Conservation (phyloP, 148 eudicot species). For the Camellia granthamiana region DNA sequence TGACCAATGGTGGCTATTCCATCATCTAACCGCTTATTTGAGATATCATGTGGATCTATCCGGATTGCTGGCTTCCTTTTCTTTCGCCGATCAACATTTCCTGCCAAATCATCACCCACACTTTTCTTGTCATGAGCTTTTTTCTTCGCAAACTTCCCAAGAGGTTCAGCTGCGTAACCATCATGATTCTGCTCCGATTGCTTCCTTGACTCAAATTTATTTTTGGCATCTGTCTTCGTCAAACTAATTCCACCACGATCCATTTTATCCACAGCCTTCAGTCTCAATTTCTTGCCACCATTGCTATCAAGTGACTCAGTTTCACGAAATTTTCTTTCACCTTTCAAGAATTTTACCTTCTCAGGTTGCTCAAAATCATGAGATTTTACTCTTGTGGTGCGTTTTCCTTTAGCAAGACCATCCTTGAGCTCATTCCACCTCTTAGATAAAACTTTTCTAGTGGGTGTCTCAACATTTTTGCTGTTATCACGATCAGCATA, state of each 20-base stretch:
- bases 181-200: constrained; percentile 6
- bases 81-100: constrained; percentile 13
- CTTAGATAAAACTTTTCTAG: not conserved
- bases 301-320: not conserved
- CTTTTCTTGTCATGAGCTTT: constrained; percentile 19
- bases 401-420: not conserved
- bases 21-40: constrained; percentile 26
- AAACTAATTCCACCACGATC: not conserved
- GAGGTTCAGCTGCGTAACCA: not conserved
- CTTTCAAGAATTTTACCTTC: constrained; percentile 8
- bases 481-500: constrained; percentile 5
- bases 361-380: constrained; percentile 11
- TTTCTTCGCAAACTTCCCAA: constrained; percentile 12
- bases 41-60: constrained; percentile 24
- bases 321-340: constrained; percentile 17
- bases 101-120: not conserved
- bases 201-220: not conserved
- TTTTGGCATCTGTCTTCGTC: not conserved
- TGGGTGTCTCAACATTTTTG: not conserved
- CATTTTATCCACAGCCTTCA: constrained; percentile 3
- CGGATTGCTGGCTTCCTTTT: constrained; percentile 21
- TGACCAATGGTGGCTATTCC: constrained; percentile 14
- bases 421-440: not conserved
- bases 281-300: constrained; percentile 8
- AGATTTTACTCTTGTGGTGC: constrained; percentile 12